Evolutionary conservation across 225 moss, liverwort and hornwort genomes (phyloP).

Genomic region (Physcomitrium patens): DNA sequence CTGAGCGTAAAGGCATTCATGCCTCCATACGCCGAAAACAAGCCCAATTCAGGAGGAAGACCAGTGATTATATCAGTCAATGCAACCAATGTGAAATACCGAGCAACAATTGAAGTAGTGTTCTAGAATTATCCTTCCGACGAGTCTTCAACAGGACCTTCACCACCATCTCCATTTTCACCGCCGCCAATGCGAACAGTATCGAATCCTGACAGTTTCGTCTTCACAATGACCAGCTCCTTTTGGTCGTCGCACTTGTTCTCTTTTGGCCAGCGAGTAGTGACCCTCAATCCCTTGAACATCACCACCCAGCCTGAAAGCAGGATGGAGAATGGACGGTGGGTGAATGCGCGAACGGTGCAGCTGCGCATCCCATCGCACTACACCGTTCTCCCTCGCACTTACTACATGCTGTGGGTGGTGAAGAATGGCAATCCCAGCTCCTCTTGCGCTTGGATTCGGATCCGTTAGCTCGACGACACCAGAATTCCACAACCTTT

Average conservation of each 20-base stretch:
- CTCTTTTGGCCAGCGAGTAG: conserved; percentile 24
- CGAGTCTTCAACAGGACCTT: background rate
- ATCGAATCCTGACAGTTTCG: background rate
- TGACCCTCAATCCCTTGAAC: background rate
- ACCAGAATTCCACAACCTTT: background rate
- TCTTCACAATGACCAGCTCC: conserved; percentile 19
- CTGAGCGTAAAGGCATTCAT: conserved; percentile 31
- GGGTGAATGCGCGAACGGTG: background rate
- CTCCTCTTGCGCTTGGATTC: conserved; percentile 10
- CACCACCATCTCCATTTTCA: background rate
- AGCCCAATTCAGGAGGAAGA: background rate
- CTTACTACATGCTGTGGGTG: conserved; percentile 38
- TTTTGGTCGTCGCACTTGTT: conserved; percentile 20
- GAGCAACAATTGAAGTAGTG: background rate
- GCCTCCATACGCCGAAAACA: conserved; percentile 21
- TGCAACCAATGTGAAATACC: background rate
- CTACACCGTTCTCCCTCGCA: conserved; percentile 17
- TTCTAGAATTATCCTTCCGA: background rate
- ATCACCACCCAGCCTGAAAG: background rate
- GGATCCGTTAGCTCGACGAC: background rate
- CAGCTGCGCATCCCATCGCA: background rate
- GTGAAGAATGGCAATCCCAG: conserved; percentile 36
- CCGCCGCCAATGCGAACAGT: background rate
- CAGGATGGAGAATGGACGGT: background rate
- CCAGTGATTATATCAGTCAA: background rate